phyloP scores from a whole-genome alignment of 495 filamentous ascomycete genomes.

The Annulohypoxylon bovei region DNA sequence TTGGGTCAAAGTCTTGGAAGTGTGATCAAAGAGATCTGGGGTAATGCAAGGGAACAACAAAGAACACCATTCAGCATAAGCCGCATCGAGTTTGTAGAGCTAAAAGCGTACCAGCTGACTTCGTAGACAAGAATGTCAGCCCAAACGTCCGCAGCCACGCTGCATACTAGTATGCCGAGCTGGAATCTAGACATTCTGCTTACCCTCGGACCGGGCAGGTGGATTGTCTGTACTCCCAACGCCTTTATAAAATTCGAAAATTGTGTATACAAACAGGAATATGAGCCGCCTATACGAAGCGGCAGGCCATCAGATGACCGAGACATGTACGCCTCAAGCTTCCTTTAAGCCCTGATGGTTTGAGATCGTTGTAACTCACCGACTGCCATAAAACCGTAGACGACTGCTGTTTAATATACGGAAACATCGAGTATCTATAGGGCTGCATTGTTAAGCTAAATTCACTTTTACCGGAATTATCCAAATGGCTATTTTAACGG shows the following conservation, averaged over 20 bases:
- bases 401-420: neutral
- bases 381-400: constrained; percentile 16
- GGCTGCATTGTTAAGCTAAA: neutral
- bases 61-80: neutral
- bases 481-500: constrained; percentile 25
- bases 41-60: constrained; percentile 16
- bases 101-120: neutral
- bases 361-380: neutral
- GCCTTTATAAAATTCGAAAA: neutral
- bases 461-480: constrained; percentile 26
- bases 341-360: neutral
- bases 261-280: neutral
- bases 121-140: neutral
- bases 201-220: constrained; percentile 1
- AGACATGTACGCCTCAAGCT: neutral
- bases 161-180: neutral
- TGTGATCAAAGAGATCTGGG: constrained; percentile 23
- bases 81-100: neutral
- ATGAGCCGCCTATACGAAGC: neutral
- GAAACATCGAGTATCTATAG: constrained; percentile 2
- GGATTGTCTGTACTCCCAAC: neutral
- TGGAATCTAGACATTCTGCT: neutral
- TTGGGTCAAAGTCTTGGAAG: neutral
- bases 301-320: constrained; percentile 12
- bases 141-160: neutral